Percentiles rank a stretch among this genome's conserved stretches.
Conservation (phyloP, 2,329 filamentous ascomycete species). For the Talaromyces sp. region DNA sequence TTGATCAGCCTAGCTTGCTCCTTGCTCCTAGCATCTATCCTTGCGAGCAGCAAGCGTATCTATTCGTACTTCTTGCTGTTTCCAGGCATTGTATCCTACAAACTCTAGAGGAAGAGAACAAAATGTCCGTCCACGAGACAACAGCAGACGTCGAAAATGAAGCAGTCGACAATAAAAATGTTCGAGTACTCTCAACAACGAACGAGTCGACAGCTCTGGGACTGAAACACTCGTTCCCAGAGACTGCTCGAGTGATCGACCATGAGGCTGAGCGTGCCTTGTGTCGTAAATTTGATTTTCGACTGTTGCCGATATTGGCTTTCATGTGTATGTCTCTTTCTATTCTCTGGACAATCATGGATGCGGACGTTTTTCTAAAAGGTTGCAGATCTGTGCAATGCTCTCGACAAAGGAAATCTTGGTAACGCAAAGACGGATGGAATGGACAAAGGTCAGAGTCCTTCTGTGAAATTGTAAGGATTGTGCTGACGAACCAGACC, state of each 20-base stretch:
- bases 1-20: not conserved
- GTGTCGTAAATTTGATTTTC: constrained; percentile 52
- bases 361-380: not conserved
- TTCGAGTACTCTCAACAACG: not conserved
- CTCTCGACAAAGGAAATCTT: constrained; percentile 50
- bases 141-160: constrained; percentile 12
- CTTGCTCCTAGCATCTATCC: not conserved
- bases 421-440: constrained; percentile 59
- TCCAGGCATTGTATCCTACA: not conserved
- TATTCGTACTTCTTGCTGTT: not conserved
- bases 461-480: not conserved
- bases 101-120: not conserved
- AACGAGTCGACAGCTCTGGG: constrained; percentile 3
- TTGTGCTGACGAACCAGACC: constrained; percentile 28
- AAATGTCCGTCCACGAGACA: constrained; percentile 12
- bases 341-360: no score
- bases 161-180: constrained; percentile 10
- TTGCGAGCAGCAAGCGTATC: not conserved
- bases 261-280: constrained; percentile 48
- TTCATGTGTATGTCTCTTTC: constrained; percentile 49
- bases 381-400: constrained; percentile 53
- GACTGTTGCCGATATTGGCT: constrained; percentile 55
- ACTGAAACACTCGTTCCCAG: constrained; percentile 21
- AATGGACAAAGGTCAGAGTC: constrained; percentile 36
- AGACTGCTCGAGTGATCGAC: constrained; percentile 39